Conservation (phyloP, 495 filamentous ascomycete genomes). For the Astrothelium subdiscretum region DNA sequence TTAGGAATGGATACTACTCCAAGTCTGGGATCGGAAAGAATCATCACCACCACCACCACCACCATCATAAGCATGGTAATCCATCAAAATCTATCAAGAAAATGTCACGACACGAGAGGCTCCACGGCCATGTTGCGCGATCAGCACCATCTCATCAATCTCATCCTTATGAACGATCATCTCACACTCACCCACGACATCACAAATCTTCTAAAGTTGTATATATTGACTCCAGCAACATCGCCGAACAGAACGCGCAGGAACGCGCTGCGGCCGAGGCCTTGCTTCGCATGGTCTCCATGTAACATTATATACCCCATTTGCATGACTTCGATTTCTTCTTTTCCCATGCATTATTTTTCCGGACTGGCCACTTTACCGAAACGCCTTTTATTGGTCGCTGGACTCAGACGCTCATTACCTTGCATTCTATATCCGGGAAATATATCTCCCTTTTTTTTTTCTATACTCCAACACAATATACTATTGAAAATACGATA, state of each 20-base stretch:
- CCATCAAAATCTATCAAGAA: background rate
- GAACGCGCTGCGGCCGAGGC: slow-evolving; percentile 1
- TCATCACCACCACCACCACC: background rate
- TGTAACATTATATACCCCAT: background rate
- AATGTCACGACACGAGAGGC: background rate
- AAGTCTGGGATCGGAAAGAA: background rate
- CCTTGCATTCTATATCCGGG: background rate
- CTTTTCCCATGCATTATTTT: background rate
- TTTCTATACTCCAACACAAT: background rate
- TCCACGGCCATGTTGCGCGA: background rate
- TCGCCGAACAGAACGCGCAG: background rate
- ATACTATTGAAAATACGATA: background rate
- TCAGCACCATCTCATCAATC: background rate
- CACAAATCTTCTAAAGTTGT: background rate
- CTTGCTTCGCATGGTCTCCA: slow-evolving; percentile 2
- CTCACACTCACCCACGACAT: background rate
- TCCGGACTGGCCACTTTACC: background rate
- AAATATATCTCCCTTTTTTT: background rate
- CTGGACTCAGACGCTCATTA: background rate
- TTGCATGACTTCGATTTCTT: background rate
- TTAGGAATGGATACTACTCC: slow-evolving; percentile 42
- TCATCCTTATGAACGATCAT: background rate
- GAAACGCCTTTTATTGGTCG: background rate
- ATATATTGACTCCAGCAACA: background rate
- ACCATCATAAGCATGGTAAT: background rate